Conservation (phyloP, 805 yeast species). For the Brettanomyces sp. region DNA sequence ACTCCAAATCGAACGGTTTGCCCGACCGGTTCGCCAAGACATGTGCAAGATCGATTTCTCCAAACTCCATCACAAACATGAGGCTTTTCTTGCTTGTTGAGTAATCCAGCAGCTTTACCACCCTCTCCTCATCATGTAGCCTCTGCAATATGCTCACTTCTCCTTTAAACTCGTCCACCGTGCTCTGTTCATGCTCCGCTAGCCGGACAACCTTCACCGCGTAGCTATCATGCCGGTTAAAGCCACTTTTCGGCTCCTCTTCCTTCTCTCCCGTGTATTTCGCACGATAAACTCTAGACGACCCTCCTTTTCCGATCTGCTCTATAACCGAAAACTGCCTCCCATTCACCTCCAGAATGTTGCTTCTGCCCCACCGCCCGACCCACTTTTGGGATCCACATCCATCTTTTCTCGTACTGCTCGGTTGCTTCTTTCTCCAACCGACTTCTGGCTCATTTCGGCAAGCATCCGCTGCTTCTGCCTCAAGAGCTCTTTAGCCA, state of each 20-base stretch:
- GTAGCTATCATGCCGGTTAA: constrained; percentile 22
- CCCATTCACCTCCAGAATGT: constrained; percentile 38
- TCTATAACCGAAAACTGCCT: constrained; percentile 66
- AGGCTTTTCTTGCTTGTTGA: constrained; percentile 57
- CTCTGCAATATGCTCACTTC: constrained; percentile 70
- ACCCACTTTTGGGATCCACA: no score
- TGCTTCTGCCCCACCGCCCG: constrained; percentile 1
- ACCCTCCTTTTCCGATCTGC: constrained; percentile 81
- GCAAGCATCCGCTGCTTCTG: no score
- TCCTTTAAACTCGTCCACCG: constrained; percentile 75
- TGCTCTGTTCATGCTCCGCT: constrained; percentile 70
- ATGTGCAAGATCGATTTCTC: constrained; percentile 82
- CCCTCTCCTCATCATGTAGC: constrained; percentile 55
- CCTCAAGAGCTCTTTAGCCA: no score
- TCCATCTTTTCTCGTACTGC: no score
- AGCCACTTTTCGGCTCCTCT: not conserved
- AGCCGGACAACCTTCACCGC: constrained; percentile 78
- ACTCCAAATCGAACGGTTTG: constrained; percentile 55
- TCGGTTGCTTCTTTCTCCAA: no score
- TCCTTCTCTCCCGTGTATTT: constrained; percentile 34
- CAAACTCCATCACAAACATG: constrained; percentile 85
- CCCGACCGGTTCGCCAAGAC: constrained; percentile 52
- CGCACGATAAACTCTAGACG: constrained; percentile 76
- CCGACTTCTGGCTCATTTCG: no score
- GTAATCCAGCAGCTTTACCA: constrained; percentile 69